A percentile compares a stretch with the other conserved stretches of the same genome.
phyloP scores from a whole-genome alignment of 768 basidiomycete genomes.

The Phanerodontia chrysosporium region DNA sequence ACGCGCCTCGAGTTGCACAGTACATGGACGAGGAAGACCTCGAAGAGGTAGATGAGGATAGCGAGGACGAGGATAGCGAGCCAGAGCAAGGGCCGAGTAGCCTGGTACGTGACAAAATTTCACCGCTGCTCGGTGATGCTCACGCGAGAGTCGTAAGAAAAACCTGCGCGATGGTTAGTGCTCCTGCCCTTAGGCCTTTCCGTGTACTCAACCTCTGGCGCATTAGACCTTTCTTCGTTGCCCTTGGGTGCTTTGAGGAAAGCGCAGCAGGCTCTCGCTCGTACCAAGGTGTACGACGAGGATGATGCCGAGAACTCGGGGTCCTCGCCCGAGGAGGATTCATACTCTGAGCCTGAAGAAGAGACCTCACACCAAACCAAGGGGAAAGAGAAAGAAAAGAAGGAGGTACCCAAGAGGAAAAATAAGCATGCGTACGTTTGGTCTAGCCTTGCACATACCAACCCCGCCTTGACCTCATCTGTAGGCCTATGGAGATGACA shows the following conservation, averaged over 20 bases:
- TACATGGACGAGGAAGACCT: conserved; percentile 53
- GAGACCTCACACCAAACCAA: conserved; percentile 24
- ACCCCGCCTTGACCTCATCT: neutral
- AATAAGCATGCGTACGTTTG: conserved; percentile 83
- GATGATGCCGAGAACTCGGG: conserved; percentile 16
- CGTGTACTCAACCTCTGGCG: neutral
- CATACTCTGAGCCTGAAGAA: conserved; percentile 1
- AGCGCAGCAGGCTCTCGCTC: conserved; percentile 20
- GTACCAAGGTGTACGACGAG: conserved; percentile 10
- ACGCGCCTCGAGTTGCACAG: conserved; percentile 55
- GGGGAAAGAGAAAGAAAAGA: conserved; percentile 30
- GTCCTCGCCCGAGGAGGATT: conserved; percentile 3
- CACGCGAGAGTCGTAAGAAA: neutral
- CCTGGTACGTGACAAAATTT: conserved; percentile 1
- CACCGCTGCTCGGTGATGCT: neutral
- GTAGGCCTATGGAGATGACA: conserved; percentile 75
- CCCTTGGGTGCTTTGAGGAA: conserved; percentile 25
- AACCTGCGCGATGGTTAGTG: neutral
- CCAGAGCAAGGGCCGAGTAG: conserved; percentile 8
- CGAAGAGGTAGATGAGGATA: conserved; percentile 15
- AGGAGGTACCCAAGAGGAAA: conserved; percentile 52
- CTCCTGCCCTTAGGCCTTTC: neutral
- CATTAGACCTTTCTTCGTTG: conserved; percentile 20
- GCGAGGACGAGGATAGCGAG: conserved; percentile 11
- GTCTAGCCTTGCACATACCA: neutral